phyloP scores from a whole-genome alignment of 306 rosid genomes.

The Cucumis cinereus region DNA sequence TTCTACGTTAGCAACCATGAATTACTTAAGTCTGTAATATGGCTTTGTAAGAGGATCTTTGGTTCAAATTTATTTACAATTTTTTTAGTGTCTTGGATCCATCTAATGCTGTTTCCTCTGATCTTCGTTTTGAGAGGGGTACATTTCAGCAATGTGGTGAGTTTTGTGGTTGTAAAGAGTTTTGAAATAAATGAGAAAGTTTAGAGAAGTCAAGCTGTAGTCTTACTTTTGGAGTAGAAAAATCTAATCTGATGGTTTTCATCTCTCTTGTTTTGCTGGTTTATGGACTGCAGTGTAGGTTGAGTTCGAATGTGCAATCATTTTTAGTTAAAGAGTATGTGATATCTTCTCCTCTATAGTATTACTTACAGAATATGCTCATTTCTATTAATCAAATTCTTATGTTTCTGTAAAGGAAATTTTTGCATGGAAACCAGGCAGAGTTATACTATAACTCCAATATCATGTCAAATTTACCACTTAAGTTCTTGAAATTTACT shows the following conservation, averaged over 20 bases:
- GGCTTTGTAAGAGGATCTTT: neutral
- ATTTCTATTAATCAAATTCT: neutral
- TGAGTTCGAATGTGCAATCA: neutral
- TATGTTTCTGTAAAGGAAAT: neutral
- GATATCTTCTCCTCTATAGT: neutral
- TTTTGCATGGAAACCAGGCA: neutral
- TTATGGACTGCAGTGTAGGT: neutral
- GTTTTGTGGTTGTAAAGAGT: neutral
- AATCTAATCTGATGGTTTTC: neutral
- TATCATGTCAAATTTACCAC: neutral
- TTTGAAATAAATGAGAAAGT: neutral
- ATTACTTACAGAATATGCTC: neutral
- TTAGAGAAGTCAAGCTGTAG: neutral
- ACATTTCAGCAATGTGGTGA: neutral
- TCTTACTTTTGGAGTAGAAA: neutral
- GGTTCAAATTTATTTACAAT: neutral
- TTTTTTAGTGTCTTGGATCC: neutral
- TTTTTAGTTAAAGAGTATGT: neutral
- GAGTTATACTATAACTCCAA: neutral
- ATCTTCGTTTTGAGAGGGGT: neutral
- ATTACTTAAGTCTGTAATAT: neutral
- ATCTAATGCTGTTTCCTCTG: neutral
- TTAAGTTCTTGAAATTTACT: neutral
- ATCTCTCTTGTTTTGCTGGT: neutral
- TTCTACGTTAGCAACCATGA: neutral